A percentile compares a stretch with the other conserved stretches of the same genome.
These are phyloP conservation scores for Aspergillus sp. DNA, from an alignment of 2,329 filamentous ascomycete species.

Conservation along the genomic window DNA sequence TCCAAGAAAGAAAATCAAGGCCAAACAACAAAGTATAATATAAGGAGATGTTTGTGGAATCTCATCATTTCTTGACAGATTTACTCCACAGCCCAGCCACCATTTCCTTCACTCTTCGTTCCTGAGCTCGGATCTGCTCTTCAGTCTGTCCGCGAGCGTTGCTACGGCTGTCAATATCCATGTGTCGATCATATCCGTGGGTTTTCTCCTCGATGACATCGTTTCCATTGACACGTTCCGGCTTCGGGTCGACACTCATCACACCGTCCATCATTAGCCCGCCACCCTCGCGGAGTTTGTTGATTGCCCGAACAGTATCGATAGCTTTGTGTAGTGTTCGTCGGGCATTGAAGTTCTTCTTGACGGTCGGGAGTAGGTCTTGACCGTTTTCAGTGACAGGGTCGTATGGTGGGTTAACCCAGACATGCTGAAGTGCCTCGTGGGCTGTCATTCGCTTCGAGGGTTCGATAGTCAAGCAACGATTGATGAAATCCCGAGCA, in stretches of 20 bases:
- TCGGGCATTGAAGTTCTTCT: conserved; percentile 67
- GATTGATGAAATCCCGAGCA: conserved; percentile 86
- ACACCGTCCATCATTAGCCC: conserved; percentile 61
- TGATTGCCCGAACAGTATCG: conserved; percentile 64
- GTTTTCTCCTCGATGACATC: conserved; percentile 36
- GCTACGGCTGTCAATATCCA: conserved; percentile 56
- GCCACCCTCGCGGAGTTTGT: conserved; percentile 60
- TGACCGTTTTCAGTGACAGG: conserved; percentile 35
- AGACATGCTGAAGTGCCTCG: conserved; percentile 62
- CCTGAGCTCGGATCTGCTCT: conserved; percentile 57
- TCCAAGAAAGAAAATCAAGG: background rate
- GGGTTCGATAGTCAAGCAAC: conserved; percentile 87
- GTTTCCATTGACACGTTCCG: conserved; percentile 40
- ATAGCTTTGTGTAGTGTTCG: conserved; percentile 63
- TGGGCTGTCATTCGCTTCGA: conserved; percentile 85
- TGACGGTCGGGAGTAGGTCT: conserved; percentile 60
- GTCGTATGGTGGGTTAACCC: conserved; percentile 56
- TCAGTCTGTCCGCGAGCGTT: conserved; percentile 59
- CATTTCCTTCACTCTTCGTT: conserved; percentile 55
- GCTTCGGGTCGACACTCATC: conserved; percentile 52
- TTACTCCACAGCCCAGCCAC: conserved; percentile 53
- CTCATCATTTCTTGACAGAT: conserved; percentile 9
- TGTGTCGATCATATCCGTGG: conserved; percentile 19
- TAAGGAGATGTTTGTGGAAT: conserved; percentile 1
- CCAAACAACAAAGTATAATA: background rate